phyloP scores from a whole-genome alignment of 805 yeast species.

The Candida argentea region DNA sequence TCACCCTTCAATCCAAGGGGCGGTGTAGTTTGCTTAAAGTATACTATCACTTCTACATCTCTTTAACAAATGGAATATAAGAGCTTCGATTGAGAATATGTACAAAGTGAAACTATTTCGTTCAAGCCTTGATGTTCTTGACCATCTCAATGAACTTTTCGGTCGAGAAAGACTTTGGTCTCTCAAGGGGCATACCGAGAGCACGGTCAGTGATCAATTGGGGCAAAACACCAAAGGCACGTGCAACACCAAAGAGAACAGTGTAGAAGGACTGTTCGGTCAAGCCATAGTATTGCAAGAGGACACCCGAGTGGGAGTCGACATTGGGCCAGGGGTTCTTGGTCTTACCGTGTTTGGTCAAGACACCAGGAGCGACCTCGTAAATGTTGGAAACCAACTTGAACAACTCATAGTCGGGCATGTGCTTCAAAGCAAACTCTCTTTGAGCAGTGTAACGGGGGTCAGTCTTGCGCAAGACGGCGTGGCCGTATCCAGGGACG shows the following conservation, averaged over 20 bases:
- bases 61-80: neutral
- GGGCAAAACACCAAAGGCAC: constrained; percentile 70
- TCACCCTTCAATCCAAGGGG: too few species aligned
- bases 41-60: too few species aligned
- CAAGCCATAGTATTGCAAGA: constrained; percentile 73
- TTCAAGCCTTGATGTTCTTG: constrained; percentile 24
- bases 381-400: constrained; percentile 56
- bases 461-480: constrained; percentile 74
- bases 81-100: too few species aligned
- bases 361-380: constrained; percentile 64
- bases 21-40: too few species aligned
- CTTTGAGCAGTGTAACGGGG: constrained; percentile 72
- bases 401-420: constrained; percentile 55
- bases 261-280: constrained; percentile 68
- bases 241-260: constrained; percentile 73
- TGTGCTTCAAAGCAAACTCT: constrained; percentile 53
- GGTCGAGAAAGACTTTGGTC: constrained; percentile 50
- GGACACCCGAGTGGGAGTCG: constrained; percentile 69
- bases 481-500: constrained; percentile 85
- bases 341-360: constrained; percentile 73
- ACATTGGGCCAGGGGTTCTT: constrained; percentile 83
- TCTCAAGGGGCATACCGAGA: constrained; percentile 69
- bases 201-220: constrained; percentile 75
- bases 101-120: too few species aligned
- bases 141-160: constrained; percentile 81